Percentiles rank a stretch among this genome's conserved stretches.
phyloP scores from a whole-genome alignment of 202 grass and related monocot genomes.

The Sporobolus alterniflorus region DNA sequence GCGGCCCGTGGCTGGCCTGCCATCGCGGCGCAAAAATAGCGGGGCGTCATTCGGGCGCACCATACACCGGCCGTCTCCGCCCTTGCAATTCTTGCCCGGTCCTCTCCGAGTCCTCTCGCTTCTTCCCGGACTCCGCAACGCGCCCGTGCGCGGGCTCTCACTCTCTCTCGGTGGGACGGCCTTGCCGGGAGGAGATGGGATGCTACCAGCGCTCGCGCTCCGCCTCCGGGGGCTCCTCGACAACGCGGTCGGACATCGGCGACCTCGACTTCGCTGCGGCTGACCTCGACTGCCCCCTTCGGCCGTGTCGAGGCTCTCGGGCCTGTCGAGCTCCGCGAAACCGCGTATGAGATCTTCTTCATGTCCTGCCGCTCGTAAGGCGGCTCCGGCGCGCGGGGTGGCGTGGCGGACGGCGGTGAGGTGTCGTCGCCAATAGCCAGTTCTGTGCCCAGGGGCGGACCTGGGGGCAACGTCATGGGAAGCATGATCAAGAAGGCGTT shows the following conservation, averaged over 20 bases:
- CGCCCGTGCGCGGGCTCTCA: slow-evolving; percentile 4
- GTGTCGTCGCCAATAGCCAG: slow-evolving; percentile 34
- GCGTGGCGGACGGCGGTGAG: slow-evolving; percentile 8
- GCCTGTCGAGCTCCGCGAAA: slow-evolving; percentile 77
- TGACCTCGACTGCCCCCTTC: slow-evolving; percentile 77
- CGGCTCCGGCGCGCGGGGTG: slow-evolving; percentile 23
- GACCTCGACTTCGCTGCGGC: slow-evolving; percentile 43
- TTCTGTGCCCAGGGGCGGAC: slow-evolving; percentile 22
- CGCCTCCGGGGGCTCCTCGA: slow-evolving; percentile 53
- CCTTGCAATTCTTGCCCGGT: not conserved
- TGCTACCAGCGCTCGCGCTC: slow-evolving; percentile 57
- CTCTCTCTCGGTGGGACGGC: slow-evolving; percentile 6
- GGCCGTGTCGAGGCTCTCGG: slow-evolving; percentile 61
- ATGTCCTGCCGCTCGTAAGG: slow-evolving; percentile 82
- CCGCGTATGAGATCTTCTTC: slow-evolving; percentile 94
- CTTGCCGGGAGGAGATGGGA: slow-evolving; percentile 40
- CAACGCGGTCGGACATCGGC: slow-evolving; percentile 31
- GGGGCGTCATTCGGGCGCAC: not conserved
- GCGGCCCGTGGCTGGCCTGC: slow-evolving; percentile 18
- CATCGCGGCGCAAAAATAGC: slow-evolving; percentile 27
- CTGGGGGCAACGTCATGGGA: slow-evolving; percentile 40
- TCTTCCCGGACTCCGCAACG: slow-evolving; percentile 13
- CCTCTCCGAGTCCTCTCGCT: not conserved
- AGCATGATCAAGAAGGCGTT: slow-evolving; percentile 84
- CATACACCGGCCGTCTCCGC: not conserved